A percentile compares a stretch with the other conserved stretches of the same genome.
Conservation (phyloP, 352 stramenopile species). For the Thalassiosira exigua region DNA sequence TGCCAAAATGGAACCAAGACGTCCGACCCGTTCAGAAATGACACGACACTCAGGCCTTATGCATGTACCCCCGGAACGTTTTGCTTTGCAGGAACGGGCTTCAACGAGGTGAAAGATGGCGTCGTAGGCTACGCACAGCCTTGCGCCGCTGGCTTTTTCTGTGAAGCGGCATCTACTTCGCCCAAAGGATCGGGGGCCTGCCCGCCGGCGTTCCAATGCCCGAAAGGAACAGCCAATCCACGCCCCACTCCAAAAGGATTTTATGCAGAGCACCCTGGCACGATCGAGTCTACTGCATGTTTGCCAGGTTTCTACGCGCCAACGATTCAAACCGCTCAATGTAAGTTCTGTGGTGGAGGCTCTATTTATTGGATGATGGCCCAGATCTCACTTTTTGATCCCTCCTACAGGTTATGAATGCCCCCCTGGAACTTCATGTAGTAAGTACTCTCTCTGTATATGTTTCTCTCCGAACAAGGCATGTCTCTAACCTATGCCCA, state of each 20-base stretch:
- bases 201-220: slow-evolving; percentile 93
- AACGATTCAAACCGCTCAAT: slow-evolving; percentile 93
- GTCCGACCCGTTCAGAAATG: slow-evolving; percentile 94
- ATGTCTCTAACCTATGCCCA: neutral
- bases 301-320: slow-evolving; percentile 94
- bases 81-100: slow-evolving; percentile 93
- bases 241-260: slow-evolving; percentile 92
- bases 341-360: slow-evolving; percentile 39
- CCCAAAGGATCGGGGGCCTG: slow-evolving; percentile 93
- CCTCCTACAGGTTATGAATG: slow-evolving; percentile 48
- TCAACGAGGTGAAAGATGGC: slow-evolving; percentile 87
- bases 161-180: slow-evolving; percentile 90
- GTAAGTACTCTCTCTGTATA: slow-evolving; percentile 77
- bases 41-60: slow-evolving; percentile 94
- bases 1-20: slow-evolving; percentile 93
- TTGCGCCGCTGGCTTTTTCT: slow-evolving; percentile 94
- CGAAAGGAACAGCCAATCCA: slow-evolving; percentile 90
- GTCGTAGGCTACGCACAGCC: slow-evolving; percentile 92
- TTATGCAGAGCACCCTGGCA: slow-evolving; percentile 92
- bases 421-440: slow-evolving; percentile 56
- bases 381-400: slow-evolving; percentile 15
- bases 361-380: neutral
- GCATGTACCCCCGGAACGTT: slow-evolving; percentile 95
- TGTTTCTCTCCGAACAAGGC: neutral
- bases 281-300: slow-evolving; percentile 90